Conservation (phyloP, 805 yeast genomes). For the Nakazawaea holstii region DNA sequence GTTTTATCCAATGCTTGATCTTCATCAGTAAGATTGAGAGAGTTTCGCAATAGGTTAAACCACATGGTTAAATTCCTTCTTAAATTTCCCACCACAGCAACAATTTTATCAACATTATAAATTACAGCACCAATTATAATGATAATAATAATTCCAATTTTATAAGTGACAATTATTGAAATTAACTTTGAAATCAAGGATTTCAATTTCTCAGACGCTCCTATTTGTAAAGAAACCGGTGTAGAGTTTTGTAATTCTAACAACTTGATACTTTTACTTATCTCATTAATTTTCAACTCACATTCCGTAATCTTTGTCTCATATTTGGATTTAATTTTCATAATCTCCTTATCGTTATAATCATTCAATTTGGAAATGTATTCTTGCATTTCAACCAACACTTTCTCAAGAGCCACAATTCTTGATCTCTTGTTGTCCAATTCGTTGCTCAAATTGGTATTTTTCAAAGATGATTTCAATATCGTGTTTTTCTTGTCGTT, state of each 20-base stretch:
- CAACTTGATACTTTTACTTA: background rate
- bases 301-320: background rate
- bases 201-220: too few relatives aligned
- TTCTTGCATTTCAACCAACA: slow-evolving; percentile 4
- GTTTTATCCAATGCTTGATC: background rate
- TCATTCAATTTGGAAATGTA: slow-evolving; percentile 3
- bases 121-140: too few relatives aligned
- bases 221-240: too few relatives aligned
- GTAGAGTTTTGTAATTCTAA: background rate
- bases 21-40: background rate
- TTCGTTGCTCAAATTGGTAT: background rate
- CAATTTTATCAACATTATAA: too few relatives aligned
- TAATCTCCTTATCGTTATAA: background rate
- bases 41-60: too few relatives aligned
- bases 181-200: too few relatives aligned
- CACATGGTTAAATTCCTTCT: too few relatives aligned
- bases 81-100: too few relatives aligned
- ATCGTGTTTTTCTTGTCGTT: background rate
- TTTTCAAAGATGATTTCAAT: background rate
- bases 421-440: background rate
- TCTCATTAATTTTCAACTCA: background rate
- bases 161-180: too few relatives aligned
- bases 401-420: slow-evolving; percentile 3
- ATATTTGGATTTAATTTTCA: background rate
- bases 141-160: too few relatives aligned